Base-by-base conservation (phyloP, 306 rosid species). In the Corylus avellana region DNA sequence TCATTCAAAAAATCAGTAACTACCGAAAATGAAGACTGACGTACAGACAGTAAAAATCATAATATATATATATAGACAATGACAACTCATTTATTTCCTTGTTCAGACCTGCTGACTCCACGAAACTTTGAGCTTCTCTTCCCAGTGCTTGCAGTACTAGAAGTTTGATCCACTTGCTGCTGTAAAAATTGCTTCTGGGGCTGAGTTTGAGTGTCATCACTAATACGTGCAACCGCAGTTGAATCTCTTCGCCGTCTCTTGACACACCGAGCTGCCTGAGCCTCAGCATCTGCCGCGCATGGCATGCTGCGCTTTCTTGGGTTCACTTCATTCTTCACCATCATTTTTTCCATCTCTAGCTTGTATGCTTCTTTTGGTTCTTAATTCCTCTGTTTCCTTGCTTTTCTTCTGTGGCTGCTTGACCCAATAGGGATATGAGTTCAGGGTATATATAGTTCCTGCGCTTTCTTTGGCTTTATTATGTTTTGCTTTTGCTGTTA, bases 51-150 rank as follows among this genome's bases (percentile, higher is more conserved):
- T 32, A 2, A 32, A 32, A 32, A 32, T 32, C 35, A 32, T 32
- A 32, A 32, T 32, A 32, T 29, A 29, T 29, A 29, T 32, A 32
- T 32, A 32, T 32, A 3, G 25, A 57, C 4, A 57, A 57, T n/a
- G 29, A 18, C 9, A 57, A 18, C 14, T 39, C 70, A 64, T 17
- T 35, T 32, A 64, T 2, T 6, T 64, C 20, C 70, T 64, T 14
- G 18, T 16, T 16, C 39, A 16, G 12, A 80, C 94, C 89, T 85
- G 88, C 98, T 94, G 71, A 92, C 97, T 46, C 98, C 96, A 0
- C 97, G 87, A 72, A 87, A 94, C 75, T 82, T 92, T 11, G 97
- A 94, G 49, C 97, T 94, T 82, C 97, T 90, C 86, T 92, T 92
- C 44, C 79, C 91, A 17, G 93, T 87, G 81, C 82, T 87, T 62